Conservation (phyloP, 176 grass and related monocot species). For the Pharus latifolius region DNA sequence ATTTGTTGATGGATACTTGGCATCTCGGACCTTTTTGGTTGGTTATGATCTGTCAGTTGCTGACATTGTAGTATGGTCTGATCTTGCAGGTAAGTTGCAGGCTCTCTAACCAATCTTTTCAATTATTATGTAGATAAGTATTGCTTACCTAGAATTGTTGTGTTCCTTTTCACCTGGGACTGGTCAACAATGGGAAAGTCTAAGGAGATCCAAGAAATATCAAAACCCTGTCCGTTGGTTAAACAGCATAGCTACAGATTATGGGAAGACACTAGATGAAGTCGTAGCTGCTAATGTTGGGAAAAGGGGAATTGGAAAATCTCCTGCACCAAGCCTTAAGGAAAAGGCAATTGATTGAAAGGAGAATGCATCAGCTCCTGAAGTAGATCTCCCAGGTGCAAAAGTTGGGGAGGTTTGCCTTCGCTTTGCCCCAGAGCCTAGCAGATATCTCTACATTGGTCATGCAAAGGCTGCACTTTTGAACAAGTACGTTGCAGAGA, state of each 20-base stretch:
- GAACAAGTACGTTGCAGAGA: constrained; percentile 89
- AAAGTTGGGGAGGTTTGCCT: constrained; percentile 75
- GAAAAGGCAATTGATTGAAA: constrained; percentile 26
- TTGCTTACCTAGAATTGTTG: constrained; percentile 5
- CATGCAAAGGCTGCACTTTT: constrained; percentile 82
- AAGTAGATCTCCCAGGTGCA: constrained; percentile 81
- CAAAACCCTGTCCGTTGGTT: constrained; percentile 76
- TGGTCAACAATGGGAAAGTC: constrained; percentile 88
- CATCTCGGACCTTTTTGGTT: constrained; percentile 65
- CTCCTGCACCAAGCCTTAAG: constrained; percentile 52
- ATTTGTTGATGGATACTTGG: constrained; percentile 56
- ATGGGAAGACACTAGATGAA: constrained; percentile 51
- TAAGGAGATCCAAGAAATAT: constrained; percentile 81
- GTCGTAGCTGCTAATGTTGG: constrained; percentile 62
- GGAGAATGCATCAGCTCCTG: constrained; percentile 35
- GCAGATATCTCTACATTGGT: constrained; percentile 85
- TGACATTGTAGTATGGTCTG: constrained; percentile 73
- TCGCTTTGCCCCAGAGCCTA: constrained; percentile 89
- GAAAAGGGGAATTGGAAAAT: constrained; percentile 77
- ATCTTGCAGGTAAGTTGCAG: constrained; percentile 58
- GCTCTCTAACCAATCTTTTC: not conserved
- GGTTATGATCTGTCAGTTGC: constrained; percentile 58
- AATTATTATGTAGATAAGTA: not conserved
- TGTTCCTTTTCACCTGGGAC: constrained; percentile 31
- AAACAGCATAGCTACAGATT: constrained; percentile 45